A percentile compares a stretch with the other conserved stretches of the same genome.
phyloP scores from a whole-genome alignment of 169 alveolate genomes.

The Neospora caninum region DNA sequence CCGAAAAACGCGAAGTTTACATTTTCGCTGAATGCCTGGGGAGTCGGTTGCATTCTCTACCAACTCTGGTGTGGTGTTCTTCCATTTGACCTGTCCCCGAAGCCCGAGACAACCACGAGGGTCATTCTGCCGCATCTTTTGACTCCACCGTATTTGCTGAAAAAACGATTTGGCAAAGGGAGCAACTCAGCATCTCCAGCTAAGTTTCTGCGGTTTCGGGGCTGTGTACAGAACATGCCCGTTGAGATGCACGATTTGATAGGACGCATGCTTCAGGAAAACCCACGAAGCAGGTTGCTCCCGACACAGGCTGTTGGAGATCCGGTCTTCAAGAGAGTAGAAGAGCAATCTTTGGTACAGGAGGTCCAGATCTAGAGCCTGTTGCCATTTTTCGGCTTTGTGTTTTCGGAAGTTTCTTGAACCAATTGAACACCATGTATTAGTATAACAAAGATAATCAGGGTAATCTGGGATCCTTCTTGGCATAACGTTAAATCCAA shows the following conservation, averaged over 20 bases:
- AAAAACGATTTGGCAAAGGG: too few relatives aligned
- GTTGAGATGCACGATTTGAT: background rate
- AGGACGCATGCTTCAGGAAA: background rate
- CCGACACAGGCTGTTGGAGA: background rate
- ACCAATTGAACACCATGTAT: too few relatives aligned
- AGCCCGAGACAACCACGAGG: too few relatives aligned
- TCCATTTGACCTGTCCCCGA: background rate
- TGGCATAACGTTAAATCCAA: too few relatives aligned
- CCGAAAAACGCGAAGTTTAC: background rate
- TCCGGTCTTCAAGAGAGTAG: background rate
- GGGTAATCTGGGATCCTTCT: too few relatives aligned
- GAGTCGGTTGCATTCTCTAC: background rate
- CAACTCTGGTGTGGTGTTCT: background rate
- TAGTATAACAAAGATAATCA: too few relatives aligned
- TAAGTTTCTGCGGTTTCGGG: background rate
- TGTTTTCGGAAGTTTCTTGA: background rate
- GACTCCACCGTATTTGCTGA: too few relatives aligned
- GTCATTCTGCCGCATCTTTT: too few relatives aligned
- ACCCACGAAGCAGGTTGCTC: background rate
- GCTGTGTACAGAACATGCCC: background rate
- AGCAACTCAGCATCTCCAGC: too few relatives aligned
- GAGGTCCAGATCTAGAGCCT: background rate
- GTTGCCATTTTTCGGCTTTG: background rate
- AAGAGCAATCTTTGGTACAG: background rate
- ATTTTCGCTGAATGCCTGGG: conserved; percentile 4